Conservation (phyloP, 331 rosid species). For the Malus hybrid region DNA sequence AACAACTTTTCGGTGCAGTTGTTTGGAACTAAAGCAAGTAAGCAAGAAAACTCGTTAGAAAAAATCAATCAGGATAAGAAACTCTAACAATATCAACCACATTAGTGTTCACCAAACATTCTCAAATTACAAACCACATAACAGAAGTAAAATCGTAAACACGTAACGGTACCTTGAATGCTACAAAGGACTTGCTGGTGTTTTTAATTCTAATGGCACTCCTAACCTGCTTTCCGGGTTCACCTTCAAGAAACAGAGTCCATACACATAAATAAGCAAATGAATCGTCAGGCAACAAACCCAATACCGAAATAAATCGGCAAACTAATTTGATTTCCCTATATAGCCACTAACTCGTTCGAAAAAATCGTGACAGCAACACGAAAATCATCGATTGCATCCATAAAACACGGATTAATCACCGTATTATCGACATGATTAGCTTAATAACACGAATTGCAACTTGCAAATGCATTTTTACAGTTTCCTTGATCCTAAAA, state of each 20-base stretch:
- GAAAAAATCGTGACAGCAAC: neutral
- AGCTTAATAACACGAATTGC: neutral
- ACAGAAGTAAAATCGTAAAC: neutral
- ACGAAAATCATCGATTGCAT: neutral
- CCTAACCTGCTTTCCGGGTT: conserved; percentile 87
- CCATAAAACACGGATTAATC: neutral
- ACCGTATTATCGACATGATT: neutral
- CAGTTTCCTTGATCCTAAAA: neutral
- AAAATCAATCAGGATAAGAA: neutral
- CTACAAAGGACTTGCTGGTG: conserved; percentile 75
- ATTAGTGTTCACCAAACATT: neutral
- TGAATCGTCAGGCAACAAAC: neutral
- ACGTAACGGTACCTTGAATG: conserved; percentile 63
- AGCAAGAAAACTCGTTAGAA: conserved; percentile 17
- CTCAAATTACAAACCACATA: neutral
- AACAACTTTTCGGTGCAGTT: conserved; percentile 92
- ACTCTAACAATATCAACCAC: neutral
- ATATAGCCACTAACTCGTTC: neutral
- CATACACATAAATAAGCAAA: neutral
- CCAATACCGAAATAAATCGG: neutral
- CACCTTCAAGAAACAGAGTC: conserved; percentile 42
- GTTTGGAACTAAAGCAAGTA: conserved; percentile 70
- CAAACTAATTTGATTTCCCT: neutral
- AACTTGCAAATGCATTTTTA: neutral
- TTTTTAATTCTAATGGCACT: conserved; percentile 90